Percentiles rank a stretch among this genome's conserved stretches.
Evolutionary conservation across 2,329 filamentous ascomycete species (phyloP).

Genomic region (Aureobasidium sp.): DNA sequence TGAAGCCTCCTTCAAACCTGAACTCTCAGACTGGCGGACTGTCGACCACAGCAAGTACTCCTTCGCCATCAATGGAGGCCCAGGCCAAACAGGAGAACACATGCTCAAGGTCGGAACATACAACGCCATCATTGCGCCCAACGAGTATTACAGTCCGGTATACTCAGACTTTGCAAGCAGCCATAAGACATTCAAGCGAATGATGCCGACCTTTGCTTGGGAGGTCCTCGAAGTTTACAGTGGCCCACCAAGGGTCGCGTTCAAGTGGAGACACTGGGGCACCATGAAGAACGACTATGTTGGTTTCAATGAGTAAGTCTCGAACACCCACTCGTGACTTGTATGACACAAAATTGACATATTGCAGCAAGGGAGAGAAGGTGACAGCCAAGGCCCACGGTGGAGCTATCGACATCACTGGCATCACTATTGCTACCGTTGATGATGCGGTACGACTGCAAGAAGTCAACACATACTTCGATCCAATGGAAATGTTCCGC

Average conservation of each 20-base stretch:
- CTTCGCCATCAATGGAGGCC: slow-evolving; percentile 57
- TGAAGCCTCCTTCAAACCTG: slow-evolving; percentile 61
- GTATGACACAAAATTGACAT: slow-evolving; percentile 21
- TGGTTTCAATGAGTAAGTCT: slow-evolving; percentile 54
- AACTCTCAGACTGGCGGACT: slow-evolving; percentile 58
- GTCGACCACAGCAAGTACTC: slow-evolving; percentile 54
- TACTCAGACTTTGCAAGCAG: slow-evolving; percentile 56
- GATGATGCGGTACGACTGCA: slow-evolving; percentile 54
- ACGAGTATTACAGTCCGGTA: slow-evolving; percentile 57
- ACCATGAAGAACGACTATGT: slow-evolving; percentile 60
- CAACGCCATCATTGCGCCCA: slow-evolving; percentile 58
- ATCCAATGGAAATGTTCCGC: slow-evolving; percentile 60
- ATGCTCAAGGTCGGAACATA: slow-evolving; percentile 64
- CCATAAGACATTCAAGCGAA: slow-evolving; percentile 65
- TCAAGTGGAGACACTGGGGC: slow-evolving; percentile 64
- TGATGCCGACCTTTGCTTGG: slow-evolving; percentile 69
- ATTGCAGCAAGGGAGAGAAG: slow-evolving; percentile 52
- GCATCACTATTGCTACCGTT: slow-evolving; percentile 55
- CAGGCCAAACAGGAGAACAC: slow-evolving; percentile 51
- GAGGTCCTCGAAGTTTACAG: slow-evolving; percentile 63
- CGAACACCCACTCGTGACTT: neutral
- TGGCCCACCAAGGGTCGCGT: slow-evolving; percentile 55
- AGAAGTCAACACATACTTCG: slow-evolving; percentile 57
- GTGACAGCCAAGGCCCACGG: slow-evolving; percentile 56
- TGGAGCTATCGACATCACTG: slow-evolving; percentile 55